These are phyloP conservation scores for Albophoma yamanashiensis DNA, from an alignment of 2,329 filamentous ascomycete species.

Conservation along the genomic window DNA sequence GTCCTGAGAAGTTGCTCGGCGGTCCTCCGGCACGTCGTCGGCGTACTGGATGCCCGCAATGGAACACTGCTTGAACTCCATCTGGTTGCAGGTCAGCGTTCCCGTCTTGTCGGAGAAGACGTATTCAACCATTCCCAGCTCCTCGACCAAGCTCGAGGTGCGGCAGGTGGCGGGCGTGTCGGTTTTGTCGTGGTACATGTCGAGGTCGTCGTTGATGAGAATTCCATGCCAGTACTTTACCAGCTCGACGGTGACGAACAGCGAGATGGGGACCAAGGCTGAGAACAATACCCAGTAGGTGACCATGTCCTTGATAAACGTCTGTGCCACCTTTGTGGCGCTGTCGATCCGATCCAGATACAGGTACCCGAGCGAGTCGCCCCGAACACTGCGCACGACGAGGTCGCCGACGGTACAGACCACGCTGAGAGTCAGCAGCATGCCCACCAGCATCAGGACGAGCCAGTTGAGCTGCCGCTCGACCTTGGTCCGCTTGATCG, in stretches of 20 bases:
- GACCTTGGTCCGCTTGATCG: slow-evolving; percentile 95
- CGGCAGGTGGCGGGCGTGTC: slow-evolving; percentile 93
- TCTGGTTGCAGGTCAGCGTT: slow-evolving; percentile 94
- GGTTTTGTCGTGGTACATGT: slow-evolving; percentile 94
- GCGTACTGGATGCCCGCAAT: slow-evolving; percentile 93
- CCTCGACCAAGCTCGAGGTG: slow-evolving; percentile 92
- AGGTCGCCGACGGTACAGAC: slow-evolving; percentile 89
- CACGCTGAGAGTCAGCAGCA: slow-evolving; percentile 75
- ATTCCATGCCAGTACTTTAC: slow-evolving; percentile 99
- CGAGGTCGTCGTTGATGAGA: slow-evolving; percentile 91
- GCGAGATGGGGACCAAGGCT: slow-evolving; percentile 88
- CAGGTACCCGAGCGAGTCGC: slow-evolving; percentile 60
- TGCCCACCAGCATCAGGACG: slow-evolving; percentile 78
- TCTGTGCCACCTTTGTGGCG: slow-evolving; percentile 47
- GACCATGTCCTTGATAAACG: slow-evolving; percentile 89
- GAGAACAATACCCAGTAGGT: slow-evolving; percentile 99
- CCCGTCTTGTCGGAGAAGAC: slow-evolving; percentile 98
- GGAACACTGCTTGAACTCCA: slow-evolving; percentile 95
- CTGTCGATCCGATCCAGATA: slow-evolving; percentile 50
- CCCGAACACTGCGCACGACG: slow-evolving; percentile 58
- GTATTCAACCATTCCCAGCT: slow-evolving; percentile 95
- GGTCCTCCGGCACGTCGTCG: slow-evolving; percentile 84
- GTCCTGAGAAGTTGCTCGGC: slow-evolving; percentile 68
- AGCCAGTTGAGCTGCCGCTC: slow-evolving; percentile 89
- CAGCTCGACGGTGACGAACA: slow-evolving; percentile 94